Conservation (phyloP, 768 basidiomycete species). For the Leucocoprinus birnbaumii region DNA sequence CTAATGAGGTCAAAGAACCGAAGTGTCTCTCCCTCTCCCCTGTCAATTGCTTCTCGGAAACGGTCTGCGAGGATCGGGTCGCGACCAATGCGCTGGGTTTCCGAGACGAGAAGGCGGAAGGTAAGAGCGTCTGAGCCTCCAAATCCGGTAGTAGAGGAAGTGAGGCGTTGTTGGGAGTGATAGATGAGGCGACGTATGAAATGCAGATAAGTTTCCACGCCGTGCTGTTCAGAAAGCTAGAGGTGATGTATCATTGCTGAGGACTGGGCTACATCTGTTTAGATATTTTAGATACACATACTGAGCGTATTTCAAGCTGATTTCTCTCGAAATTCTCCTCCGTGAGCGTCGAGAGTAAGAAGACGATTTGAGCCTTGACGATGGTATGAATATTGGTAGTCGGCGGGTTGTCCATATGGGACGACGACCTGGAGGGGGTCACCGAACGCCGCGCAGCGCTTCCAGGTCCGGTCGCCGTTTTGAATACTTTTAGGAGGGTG, state of each 20-base stretch:
- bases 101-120: slow-evolving; percentile 83
- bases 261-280: slow-evolving; percentile 3
- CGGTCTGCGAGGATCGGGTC: slow-evolving; percentile 90
- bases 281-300: slow-evolving; percentile 40
- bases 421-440: slow-evolving; percentile 71
- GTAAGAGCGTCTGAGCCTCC: slow-evolving; percentile 78
- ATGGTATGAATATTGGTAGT: slow-evolving; percentile 88
- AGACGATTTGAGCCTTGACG: slow-evolving; percentile 97
- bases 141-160: slow-evolving; percentile 56
- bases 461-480: slow-evolving; percentile 73
- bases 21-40: slow-evolving; percentile 81
- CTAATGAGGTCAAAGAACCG: slow-evolving; percentile 80
- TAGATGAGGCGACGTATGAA: slow-evolving; percentile 95
- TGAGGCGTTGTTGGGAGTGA: slow-evolving; percentile 74
- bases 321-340: slow-evolving; percentile 97
- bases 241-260: slow-evolving; percentile 15
- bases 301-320: slow-evolving; percentile 91
- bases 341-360: slow-evolving; percentile 91
- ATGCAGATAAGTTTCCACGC: slow-evolving; percentile 94
- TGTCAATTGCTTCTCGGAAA: slow-evolving; percentile 88
- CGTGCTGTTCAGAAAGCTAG: slow-evolving; percentile 95
- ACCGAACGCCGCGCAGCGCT: slow-evolving; percentile 69
- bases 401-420: slow-evolving; percentile 85
- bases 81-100: slow-evolving; percentile 84
- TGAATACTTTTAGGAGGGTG: slow-evolving; percentile 41